phyloP scores from a whole-genome alignment of 2,329 filamentous ascomycete genomes.

The Colletotrichum cereale region DNA sequence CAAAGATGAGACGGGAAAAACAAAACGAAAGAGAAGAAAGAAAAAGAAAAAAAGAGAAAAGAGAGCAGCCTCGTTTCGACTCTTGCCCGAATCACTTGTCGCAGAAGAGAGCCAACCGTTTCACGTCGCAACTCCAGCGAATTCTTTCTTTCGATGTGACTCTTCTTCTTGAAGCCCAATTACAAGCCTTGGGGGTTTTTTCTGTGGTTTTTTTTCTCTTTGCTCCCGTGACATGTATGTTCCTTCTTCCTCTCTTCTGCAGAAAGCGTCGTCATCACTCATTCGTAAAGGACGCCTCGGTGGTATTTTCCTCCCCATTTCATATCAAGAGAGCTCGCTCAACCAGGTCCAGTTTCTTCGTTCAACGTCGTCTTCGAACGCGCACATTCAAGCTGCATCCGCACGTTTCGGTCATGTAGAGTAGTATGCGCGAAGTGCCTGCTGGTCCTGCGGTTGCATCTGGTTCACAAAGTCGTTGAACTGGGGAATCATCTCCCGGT shows the following conservation, averaged over 20 bases:
- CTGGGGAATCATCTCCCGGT: constrained; percentile 71
- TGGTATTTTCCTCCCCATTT: constrained; percentile 40
- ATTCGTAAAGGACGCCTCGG: constrained; percentile 32
- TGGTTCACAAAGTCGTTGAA: constrained; percentile 67
- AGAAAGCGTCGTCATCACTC: constrained; percentile 36
- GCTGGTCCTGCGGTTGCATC: constrained; percentile 63
- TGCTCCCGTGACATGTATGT: constrained; percentile 38
- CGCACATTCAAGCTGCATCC: not conserved
- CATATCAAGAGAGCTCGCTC: constrained; percentile 36
- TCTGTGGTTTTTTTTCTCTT: not conserved
- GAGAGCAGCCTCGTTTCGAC: not conserved
- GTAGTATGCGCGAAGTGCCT: constrained; percentile 63
- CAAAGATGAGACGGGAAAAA: not conserved
- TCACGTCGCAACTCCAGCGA: constrained; percentile 30
- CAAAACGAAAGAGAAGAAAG: not conserved
- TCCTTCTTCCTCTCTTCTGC: constrained; percentile 21
- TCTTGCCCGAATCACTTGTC: constrained; percentile 29
- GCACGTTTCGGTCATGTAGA: constrained; percentile 39
- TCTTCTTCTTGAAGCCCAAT: constrained; percentile 27
- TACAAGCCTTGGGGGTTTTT: constrained; percentile 27
- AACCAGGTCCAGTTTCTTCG: constrained; percentile 15
- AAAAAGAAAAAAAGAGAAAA: not conserved
- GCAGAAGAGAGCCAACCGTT: constrained; percentile 8
- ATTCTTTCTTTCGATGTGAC: constrained; percentile 32
- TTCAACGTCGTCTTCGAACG: constrained; percentile 18